Evolutionary conservation across 495 filamentous ascomycete species (phyloP).

Genomic region (Aspergillus ostianus): DNA sequence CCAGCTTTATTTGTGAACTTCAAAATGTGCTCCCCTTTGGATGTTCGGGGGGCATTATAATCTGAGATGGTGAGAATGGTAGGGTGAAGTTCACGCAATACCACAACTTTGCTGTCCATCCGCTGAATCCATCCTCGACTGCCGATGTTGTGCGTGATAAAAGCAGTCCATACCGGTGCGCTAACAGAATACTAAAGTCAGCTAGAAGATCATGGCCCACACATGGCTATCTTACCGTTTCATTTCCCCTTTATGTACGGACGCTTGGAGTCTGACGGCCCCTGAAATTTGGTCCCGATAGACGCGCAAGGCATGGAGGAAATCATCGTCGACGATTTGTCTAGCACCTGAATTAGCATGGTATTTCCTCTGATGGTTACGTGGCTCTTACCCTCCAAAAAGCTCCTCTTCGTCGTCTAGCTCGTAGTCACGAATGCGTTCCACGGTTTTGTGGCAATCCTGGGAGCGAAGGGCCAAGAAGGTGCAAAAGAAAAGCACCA

Average conservation of each 20-base stretch:
- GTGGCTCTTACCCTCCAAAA: constrained; percentile 62
- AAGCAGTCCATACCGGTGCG: constrained; percentile 73
- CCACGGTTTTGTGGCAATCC: constrained; percentile 52
- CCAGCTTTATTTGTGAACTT: constrained; percentile 36
- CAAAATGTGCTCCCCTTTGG: constrained; percentile 37
- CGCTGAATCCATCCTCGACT: constrained; percentile 57
- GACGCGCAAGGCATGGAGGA: constrained; percentile 68
- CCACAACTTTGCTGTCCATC: constrained; percentile 49
- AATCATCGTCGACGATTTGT: constrained; percentile 68
- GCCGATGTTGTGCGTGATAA: constrained; percentile 60
- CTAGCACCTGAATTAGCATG: constrained; percentile 36
- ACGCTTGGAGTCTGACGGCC: constrained; percentile 58
- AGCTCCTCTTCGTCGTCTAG: constrained; percentile 61
- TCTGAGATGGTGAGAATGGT: constrained; percentile 59
- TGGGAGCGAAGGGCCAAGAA: constrained; percentile 73
- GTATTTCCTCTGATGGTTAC: neutral
- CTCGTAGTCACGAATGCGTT: constrained; percentile 57
- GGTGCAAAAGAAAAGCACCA: constrained; percentile 78
- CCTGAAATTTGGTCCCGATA: constrained; percentile 64
- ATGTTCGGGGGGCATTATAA: constrained; percentile 45
- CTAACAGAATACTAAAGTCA: constrained; percentile 19
- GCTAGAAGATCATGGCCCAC: neutral
- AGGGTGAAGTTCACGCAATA: constrained; percentile 59
- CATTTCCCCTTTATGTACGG: constrained; percentile 41
- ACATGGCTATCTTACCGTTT: constrained; percentile 30